These are phyloP conservation scores for Smallanthus sonchifolius DNA, from an alignment of 129 eudicot genomes.

Conservation along the genomic window DNA sequence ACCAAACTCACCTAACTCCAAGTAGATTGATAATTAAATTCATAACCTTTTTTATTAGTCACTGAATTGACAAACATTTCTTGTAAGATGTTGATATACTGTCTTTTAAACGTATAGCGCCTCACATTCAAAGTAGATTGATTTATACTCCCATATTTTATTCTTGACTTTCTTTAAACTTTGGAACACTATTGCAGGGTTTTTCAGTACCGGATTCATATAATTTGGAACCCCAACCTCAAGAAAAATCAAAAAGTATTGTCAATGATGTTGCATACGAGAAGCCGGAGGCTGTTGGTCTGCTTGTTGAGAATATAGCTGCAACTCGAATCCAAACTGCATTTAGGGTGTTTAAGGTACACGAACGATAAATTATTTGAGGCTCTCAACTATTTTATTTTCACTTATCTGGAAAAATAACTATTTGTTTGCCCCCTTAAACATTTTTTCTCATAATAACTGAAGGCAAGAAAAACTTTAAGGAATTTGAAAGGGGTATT, in stretches of 20 bases:
- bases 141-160: too few relatives aligned
- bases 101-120: neutral
- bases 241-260: conserved; percentile 18
- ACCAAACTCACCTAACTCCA: too few relatives aligned
- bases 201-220: conserved; percentile 31
- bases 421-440: neutral
- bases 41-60: neutral
- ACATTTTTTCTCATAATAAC: neutral
- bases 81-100: neutral
- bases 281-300: conserved; percentile 8
- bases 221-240: neutral
- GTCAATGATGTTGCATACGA: conserved; percentile 16
- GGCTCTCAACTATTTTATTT: neutral
- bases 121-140: neutral
- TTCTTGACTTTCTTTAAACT: neutral
- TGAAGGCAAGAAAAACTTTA: conserved; percentile 61
- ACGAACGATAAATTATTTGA: neutral
- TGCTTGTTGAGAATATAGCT: conserved; percentile 43
- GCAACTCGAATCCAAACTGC: conserved; percentile 73
- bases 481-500: conserved; percentile 42
- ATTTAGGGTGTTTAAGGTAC: conserved; percentile 53
- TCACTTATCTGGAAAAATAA: neutral
- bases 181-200: conserved; percentile 34
- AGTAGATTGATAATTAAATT: too few relatives aligned
- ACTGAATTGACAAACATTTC: neutral